A percentile compares a stretch with the other conserved stretches of the same genome.
phyloP scores from a whole-genome alignment of 768 basidiomycete species.

The Mycena galopus region DNA sequence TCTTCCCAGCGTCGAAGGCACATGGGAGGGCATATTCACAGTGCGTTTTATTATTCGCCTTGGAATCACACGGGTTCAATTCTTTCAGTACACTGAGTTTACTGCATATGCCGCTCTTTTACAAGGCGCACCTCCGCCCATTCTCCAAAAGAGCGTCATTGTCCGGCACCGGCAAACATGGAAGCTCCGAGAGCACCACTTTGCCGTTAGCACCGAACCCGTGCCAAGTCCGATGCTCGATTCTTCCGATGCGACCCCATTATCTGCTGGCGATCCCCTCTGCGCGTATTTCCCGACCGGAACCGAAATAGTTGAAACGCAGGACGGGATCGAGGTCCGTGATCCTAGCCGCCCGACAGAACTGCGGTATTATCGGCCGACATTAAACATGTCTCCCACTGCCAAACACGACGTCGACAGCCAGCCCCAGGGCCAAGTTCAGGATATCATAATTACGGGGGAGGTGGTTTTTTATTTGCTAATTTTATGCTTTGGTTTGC shows the following conservation, averaged over 20 bases:
- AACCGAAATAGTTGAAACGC: constrained; percentile 61
- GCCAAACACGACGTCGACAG: constrained; percentile 37
- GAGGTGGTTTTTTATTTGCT: constrained; percentile 61
- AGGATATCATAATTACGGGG: constrained; percentile 80
- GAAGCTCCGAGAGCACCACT: constrained; percentile 85
- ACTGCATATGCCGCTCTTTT: constrained; percentile 84
- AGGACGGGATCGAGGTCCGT: constrained; percentile 60
- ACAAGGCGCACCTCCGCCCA: constrained; percentile 72
- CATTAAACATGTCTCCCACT: background rate
- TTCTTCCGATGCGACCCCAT: constrained; percentile 49
- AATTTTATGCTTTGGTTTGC: constrained; percentile 11
- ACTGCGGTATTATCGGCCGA: constrained; percentile 49
- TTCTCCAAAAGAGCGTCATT: constrained; percentile 79
- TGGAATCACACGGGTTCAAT: background rate
- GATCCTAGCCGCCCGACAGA: constrained; percentile 55
- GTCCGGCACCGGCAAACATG: constrained; percentile 92
- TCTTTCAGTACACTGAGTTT: constrained; percentile 82
- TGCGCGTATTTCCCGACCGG: constrained; percentile 72
- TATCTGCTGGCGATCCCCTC: constrained; percentile 72
- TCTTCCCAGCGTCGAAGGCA: constrained; percentile 70
- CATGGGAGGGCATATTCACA: constrained; percentile 86
- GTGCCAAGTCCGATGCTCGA: constrained; percentile 41
- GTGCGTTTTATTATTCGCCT: constrained; percentile 53
- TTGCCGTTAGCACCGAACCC: constrained; percentile 42
- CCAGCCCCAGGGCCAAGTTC: constrained; percentile 42